These are phyloP conservation scores for Pythium aristosporum DNA, from an alignment of 352 stramenopile genomes.

Conservation along the genomic window DNA sequence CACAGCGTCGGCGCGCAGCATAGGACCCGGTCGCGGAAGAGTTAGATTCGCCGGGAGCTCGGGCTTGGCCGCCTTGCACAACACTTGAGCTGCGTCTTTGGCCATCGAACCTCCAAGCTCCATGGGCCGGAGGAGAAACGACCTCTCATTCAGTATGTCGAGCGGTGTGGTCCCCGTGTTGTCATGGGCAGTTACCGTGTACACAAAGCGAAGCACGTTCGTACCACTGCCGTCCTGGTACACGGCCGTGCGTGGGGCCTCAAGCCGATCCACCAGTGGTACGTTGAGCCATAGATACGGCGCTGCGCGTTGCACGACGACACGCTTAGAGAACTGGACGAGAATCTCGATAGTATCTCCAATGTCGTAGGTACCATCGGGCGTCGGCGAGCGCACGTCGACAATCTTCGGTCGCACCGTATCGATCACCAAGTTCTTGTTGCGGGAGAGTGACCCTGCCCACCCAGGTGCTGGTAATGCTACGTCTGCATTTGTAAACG, in stretches of 20 bases:
- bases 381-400: constrained; percentile 34
- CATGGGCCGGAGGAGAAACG: constrained; percentile 48
- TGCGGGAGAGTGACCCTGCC: constrained; percentile 42
- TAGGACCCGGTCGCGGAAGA: constrained; percentile 43
- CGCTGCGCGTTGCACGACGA: constrained; percentile 38
- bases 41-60: constrained; percentile 38
- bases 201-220: constrained; percentile 48
- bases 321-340: constrained; percentile 51
- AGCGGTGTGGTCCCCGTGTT: constrained; percentile 42
- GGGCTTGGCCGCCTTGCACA: constrained; percentile 38
- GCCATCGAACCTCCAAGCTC: constrained; percentile 29
- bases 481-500: constrained; percentile 39
- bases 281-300: constrained; percentile 62
- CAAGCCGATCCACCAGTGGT: background rate
- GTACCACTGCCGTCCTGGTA: constrained; percentile 55
- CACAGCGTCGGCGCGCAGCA: constrained; percentile 47
- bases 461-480: constrained; percentile 46
- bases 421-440: constrained; percentile 44
- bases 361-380: constrained; percentile 66
- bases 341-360: constrained; percentile 50
- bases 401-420: constrained; percentile 47
- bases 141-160: constrained; percentile 37
- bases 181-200: constrained; percentile 42
- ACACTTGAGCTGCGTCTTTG: constrained; percentile 35
- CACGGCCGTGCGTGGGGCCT: constrained; percentile 36